Evolutionary conservation across 495 filamentous ascomycete genomes (phyloP), one percentile per base, ranked within the genome.

Genomic region (Aspergillus asperescens): DNA sequence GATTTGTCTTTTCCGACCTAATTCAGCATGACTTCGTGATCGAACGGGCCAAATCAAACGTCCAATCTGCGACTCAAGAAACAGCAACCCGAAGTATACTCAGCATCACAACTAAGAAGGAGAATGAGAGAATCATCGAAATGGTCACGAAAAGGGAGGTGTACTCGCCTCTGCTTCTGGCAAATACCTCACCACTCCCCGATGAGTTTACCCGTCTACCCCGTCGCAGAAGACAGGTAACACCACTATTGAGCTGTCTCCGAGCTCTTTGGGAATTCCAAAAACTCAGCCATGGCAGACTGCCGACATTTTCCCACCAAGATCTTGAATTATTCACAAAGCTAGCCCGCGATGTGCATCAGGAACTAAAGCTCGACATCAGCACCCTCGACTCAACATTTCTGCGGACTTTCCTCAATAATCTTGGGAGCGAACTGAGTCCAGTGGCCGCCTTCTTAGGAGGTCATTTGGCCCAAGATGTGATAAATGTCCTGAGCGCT

Each of bases 1-100:
- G 94, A 24, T 98, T 88, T 64, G 85, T 95, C 46, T 98, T 98
- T 67, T 85, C 89, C 18, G 93, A 98, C 63, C 76, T 98, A 10
- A 87, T 94, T 60, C 76, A 77, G 39, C 93, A 97, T 64, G 82
- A 89, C 52, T 98, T 88, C 55, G 82, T 93, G 32, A 83, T 96
- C 55, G 84, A 95, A 72, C 84, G 93, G 31, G 79, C 85, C 48
- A 86, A 86, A 55, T 84, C 87, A 20, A 96, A 97, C 57, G 63
- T 85, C 2, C 58, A 77, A 1, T 89, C 93, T 1, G 49, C 67
- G 5, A 61, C 82, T 5, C 80, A 82, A 45, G 93, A 97, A 61
- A 85, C 88, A 0, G 72, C 77, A 20, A 96, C 93, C 12, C 81
- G 94, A 23, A 84, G 81, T 55, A 75, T 96, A 32, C 66, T 92